These are phyloP conservation scores for Globisporangium okanoganense DNA, from an alignment of 352 stramenopile genomes.

Conservation along the genomic window DNA sequence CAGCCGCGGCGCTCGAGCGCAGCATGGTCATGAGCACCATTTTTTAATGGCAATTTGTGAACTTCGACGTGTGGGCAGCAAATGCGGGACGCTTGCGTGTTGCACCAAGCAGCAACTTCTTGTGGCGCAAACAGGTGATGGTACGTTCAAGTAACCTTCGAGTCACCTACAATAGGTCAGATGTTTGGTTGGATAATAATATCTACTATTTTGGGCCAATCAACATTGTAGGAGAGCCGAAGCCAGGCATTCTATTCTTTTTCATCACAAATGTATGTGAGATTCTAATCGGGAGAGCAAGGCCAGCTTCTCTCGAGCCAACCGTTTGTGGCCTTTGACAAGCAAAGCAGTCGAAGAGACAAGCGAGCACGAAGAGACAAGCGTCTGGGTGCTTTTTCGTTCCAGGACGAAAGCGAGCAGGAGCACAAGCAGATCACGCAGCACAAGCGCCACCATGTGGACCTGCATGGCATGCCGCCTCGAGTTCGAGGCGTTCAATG, in stretches of 20 bases:
- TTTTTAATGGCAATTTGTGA: neutral
- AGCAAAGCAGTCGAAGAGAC: neutral
- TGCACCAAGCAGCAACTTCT: conserved; percentile 8
- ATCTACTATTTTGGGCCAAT: neutral
- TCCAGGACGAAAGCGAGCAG: neutral
- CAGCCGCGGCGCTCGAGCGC: conserved; percentile 4
- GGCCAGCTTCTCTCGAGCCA: neutral
- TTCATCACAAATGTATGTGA: neutral
- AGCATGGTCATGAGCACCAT: conserved; percentile 8
- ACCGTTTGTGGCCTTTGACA: conserved; percentile 5
- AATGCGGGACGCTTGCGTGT: conserved; percentile 1
- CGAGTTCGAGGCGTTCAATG: conserved; percentile 49
- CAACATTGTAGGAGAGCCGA: neutral
- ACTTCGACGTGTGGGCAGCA: conserved; percentile 8
- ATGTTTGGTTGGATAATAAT: conserved; percentile 6
- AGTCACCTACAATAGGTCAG: too few species aligned
- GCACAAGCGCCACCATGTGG: conserved; percentile 34
- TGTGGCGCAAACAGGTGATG: conserved; percentile 15
- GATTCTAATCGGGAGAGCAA: neutral
- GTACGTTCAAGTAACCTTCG: conserved; percentile 18
- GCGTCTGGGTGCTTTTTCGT: conserved; percentile 1
- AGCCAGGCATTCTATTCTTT: neutral
- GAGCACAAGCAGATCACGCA: neutral
- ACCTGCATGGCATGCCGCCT: conserved; percentile 82
- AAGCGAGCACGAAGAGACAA: neutral